phyloP scores from a whole-genome alignment of 192 early-diverging fungal species.

The Linnemannia hyalina region DNA sequence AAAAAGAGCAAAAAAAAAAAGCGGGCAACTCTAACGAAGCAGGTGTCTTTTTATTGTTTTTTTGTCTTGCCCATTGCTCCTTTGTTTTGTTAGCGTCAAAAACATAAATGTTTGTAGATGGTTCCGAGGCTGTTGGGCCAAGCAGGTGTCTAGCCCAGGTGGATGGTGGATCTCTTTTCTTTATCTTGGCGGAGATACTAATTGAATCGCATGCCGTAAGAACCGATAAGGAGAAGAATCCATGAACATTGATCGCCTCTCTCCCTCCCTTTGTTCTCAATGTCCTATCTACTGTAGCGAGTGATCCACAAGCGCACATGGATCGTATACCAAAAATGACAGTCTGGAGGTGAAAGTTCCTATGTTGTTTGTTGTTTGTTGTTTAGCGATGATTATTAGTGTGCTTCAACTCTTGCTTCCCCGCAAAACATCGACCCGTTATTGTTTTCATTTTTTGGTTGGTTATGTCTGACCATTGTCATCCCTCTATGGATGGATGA shows the following conservation, averaged over 20 bases:
- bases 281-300: too few relatives aligned
- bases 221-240: background rate
- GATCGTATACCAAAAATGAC: too few relatives aligned
- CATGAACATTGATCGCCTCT: too few relatives aligned
- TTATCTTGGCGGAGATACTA: background rate
- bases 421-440: background rate
- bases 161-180: background rate
- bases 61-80: background rate
- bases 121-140: background rate
- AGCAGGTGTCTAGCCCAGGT: background rate
- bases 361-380: too few relatives aligned
- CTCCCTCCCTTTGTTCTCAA: too few relatives aligned
- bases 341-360: too few relatives aligned
- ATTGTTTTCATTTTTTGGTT: background rate
- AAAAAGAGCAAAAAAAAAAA: background rate
- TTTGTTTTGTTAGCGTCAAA: background rate
- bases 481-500: background rate
- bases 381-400: too few relatives aligned
- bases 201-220: background rate
- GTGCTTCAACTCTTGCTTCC: background rate
- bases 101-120: background rate
- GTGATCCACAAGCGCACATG: too few relatives aligned
- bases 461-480: background rate
- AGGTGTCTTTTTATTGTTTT: background rate
- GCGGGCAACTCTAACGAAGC: background rate